A percentile compares a stretch with the other conserved stretches of the same genome.
Evolutionary conservation across 2,329 filamentous ascomycete genomes (phyloP).

Genomic region (Lomentospora prolificans): DNA sequence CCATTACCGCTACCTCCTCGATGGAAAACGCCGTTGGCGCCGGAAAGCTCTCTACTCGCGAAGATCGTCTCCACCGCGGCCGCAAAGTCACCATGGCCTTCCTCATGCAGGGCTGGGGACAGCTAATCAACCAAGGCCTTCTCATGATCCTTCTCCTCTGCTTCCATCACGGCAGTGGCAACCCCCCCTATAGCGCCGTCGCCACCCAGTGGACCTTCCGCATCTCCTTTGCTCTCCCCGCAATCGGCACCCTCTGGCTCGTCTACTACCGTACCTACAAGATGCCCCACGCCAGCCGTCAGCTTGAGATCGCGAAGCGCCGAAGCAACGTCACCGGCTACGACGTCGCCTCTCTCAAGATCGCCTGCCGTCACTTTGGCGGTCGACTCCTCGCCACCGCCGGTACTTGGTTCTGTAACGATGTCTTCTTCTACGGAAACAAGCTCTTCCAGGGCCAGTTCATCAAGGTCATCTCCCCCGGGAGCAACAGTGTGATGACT

Average conservation of each 20-base stretch:
- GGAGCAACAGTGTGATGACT: conserved; percentile 65
- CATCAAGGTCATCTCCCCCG: conserved; percentile 68
- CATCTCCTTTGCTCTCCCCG: conserved; percentile 83
- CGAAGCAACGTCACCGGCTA: conserved; percentile 84
- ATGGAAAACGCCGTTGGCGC: conserved; percentile 86
- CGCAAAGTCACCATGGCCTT: conserved; percentile 94
- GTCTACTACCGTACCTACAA: conserved; percentile 94
- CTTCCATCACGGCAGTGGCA: conserved; percentile 62
- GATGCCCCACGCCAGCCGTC: conserved; percentile 81
- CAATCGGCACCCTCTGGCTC: conserved; percentile 84
- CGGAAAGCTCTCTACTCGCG: conserved; percentile 78
- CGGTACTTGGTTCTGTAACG: conserved; percentile 88
- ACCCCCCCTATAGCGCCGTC: conserved; percentile 62
- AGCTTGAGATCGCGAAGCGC: conserved; percentile 74
- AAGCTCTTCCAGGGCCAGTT: conserved; percentile 93
- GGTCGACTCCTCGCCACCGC: conserved; percentile 79
- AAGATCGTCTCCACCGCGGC: conserved; percentile 90
- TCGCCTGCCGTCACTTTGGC: conserved; percentile 76
- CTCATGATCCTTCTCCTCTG: conserved; percentile 79
- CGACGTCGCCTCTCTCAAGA: conserved; percentile 70
- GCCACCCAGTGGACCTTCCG: conserved; percentile 86
- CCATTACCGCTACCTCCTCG: conserved; percentile 90
- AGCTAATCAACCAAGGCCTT: conserved; percentile 86
- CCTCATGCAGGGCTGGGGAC: conserved; percentile 97
- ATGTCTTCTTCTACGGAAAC: conserved; percentile 99